Base-by-base conservation (phyloP, 345 rosid genomes). In the Corchorus olitorius region DNA sequence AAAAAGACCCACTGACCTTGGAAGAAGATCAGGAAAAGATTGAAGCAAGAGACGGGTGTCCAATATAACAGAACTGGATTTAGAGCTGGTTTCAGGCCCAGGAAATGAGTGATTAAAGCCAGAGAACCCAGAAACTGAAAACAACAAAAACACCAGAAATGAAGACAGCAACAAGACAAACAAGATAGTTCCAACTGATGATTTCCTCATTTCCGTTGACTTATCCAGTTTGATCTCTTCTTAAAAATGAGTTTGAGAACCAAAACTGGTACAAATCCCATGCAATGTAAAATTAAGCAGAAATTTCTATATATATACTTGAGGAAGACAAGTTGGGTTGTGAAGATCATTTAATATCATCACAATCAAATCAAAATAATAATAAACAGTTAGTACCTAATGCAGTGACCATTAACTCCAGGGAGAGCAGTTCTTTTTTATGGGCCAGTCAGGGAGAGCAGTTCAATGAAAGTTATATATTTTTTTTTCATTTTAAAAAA, bases 81-180 rank as follows among this genome's bases (percentile, higher is more conserved):
- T 55, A 62, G 37, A 55, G 75, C 16, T 71, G 49, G 3, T 48
- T 48, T 13, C 22, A 49, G 5, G 20, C 7, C 19, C 58, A 6
- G 73, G 59, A 69, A 33, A 14, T 50, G 63, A 54, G 19, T 11
- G 5, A 53, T 53, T 19, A 14, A 53, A 53, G 19, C 7, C 74
- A 37, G 74, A 50, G 15, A 35, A 70, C n/a, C 11, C 39, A 19
- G 64, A 37, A 39, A 12, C 48, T 71, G 35, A 54, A 37, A 53
- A 37, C n/a, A 72, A 72, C 35, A 55, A 55, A 72, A 60, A 39
- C 17, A 72, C 17, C 75, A 72, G 19, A 56, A 13, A 54, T 33
- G 63, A 71, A 71, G 35, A 54, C 17, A 71, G 64, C n/a, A 55
- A 41, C 27, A 37, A 9, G 33, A 71, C 20, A 17, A 15, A 39